Evolutionary conservation across 257 asterid genomes (phyloP).

Genomic region (Solanum chilense): DNA sequence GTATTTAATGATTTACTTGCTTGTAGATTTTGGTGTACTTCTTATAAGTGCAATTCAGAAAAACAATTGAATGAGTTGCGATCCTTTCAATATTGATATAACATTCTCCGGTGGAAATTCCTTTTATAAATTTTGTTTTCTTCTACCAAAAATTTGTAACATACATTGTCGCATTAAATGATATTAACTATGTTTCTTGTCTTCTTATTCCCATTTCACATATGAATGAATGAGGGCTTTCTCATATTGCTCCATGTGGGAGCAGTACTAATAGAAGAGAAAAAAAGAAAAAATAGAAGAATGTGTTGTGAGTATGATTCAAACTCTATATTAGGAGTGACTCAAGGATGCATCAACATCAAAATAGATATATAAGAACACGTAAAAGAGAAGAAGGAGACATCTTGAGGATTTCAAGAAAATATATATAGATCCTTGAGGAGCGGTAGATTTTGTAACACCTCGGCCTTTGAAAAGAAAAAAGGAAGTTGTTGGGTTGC

Average conservation of each 20-base stretch:
- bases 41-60: background rate
- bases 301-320: background rate
- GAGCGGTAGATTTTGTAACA: background rate
- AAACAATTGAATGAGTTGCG: background rate
- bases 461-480: background rate
- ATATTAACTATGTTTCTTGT: background rate
- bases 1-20: background rate
- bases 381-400: background rate
- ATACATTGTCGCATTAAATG: too few relatives aligned
- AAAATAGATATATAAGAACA: background rate
- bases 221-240: background rate
- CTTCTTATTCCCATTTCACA: background rate
- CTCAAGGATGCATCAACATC: background rate
- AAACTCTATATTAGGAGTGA: background rate
- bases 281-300: background rate
- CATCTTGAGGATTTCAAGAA: background rate
- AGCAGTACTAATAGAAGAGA: background rate
- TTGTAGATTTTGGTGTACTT: background rate
- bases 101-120: background rate
- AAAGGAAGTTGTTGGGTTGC: background rate
- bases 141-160: background rate
- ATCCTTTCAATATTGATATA: background rate
- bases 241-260: background rate
- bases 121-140: background rate
- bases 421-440: background rate